phyloP scores from a whole-genome alignment of 768 basidiomycete species.

The Rossbeevera mucosa region DNA sequence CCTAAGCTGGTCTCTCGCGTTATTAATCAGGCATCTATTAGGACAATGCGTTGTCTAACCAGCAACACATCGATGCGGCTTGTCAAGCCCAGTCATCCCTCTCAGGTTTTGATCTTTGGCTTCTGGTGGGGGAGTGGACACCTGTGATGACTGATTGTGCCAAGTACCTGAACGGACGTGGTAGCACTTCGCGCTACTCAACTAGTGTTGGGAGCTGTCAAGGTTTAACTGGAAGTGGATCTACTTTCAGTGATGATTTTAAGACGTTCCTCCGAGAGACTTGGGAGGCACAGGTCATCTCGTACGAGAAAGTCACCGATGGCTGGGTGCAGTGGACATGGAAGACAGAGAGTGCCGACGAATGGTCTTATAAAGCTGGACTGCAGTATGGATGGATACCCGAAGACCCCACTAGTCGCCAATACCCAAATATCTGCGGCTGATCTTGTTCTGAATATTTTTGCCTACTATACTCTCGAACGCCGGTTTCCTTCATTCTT shows the following conservation, averaged over 20 bases:
- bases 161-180: conserved; percentile 69
- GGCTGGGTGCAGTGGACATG: conserved; percentile 85
- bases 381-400: conserved; percentile 84
- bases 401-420: conserved; percentile 41
- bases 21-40: conserved; percentile 17
- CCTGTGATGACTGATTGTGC: conserved; percentile 70
- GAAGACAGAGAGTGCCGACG: conserved; percentile 79
- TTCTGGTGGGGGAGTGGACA: conserved; percentile 86
- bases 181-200: conserved; percentile 61
- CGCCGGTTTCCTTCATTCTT: not conserved
- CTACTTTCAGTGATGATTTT: conserved; percentile 69
- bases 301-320: conserved; percentile 57
- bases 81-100: conserved; percentile 48
- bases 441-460: conserved; percentile 12
- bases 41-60: conserved; percentile 34
- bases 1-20: not conserved
- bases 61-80: conserved; percentile 57
- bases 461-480: not conserved
- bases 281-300: conserved; percentile 81
- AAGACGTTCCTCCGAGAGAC: conserved; percentile 76
- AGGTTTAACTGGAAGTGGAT: conserved; percentile 69
- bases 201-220: conserved; percentile 65
- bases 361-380: conserved; percentile 88
- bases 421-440: conserved; percentile 62
- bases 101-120: conserved; percentile 62